Evolutionary conservation across 1,284 basidiomycete species (phyloP).

Genomic region (Cryptococcus maquisensis): DNA sequence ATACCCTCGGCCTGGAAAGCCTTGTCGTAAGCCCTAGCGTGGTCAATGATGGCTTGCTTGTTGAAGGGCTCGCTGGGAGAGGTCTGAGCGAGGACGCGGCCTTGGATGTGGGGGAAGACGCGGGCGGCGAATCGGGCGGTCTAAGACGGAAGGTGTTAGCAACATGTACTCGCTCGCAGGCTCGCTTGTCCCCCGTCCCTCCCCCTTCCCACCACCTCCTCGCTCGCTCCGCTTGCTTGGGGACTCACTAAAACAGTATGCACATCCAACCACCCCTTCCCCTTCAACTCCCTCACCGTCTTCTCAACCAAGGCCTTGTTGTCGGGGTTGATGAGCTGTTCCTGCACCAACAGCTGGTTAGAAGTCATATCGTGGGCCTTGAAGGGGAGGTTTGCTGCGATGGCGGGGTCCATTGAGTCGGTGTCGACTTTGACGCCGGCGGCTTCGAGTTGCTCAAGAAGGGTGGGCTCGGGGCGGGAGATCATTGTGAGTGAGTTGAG

Average conservation of each 20-base stretch:
- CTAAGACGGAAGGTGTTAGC: too few species aligned
- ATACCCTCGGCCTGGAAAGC: slow-evolving; percentile 25
- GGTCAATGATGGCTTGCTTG: slow-evolving; percentile 19
- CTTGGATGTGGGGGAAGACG: slow-evolving; percentile 20
- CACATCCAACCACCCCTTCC: slow-evolving; percentile 23
- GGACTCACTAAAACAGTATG: slow-evolving; percentile 30
- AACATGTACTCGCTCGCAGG: too few species aligned
- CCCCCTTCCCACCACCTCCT: too few species aligned
- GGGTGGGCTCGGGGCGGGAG: slow-evolving; percentile 14
- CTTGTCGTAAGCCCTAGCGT: slow-evolving; percentile 20
- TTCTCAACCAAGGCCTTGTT: slow-evolving; percentile 31
- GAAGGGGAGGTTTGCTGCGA: slow-evolving; percentile 27
- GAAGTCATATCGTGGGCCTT: slow-evolving; percentile 35
- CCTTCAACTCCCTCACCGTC: slow-evolving; percentile 26
- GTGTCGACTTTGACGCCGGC: slow-evolving; percentile 28
- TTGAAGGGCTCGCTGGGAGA: slow-evolving; percentile 21
- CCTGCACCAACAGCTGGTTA: slow-evolving; percentile 33
- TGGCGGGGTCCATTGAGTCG: slow-evolving; percentile 30
- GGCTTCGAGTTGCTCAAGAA: slow-evolving; percentile 36
- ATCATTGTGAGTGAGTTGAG: slow-evolving; percentile 10
- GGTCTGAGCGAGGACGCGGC: slow-evolving; percentile 26
- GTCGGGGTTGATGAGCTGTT: slow-evolving; percentile 23
- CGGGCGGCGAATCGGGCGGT: slow-evolving; percentile 21
- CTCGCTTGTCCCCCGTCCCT: too few species aligned
- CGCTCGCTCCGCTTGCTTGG: too few species aligned